These are phyloP conservation scores for Fragaria ananassa DNA, from an alignment of 306 rosid genomes.

Conservation along the genomic window DNA sequence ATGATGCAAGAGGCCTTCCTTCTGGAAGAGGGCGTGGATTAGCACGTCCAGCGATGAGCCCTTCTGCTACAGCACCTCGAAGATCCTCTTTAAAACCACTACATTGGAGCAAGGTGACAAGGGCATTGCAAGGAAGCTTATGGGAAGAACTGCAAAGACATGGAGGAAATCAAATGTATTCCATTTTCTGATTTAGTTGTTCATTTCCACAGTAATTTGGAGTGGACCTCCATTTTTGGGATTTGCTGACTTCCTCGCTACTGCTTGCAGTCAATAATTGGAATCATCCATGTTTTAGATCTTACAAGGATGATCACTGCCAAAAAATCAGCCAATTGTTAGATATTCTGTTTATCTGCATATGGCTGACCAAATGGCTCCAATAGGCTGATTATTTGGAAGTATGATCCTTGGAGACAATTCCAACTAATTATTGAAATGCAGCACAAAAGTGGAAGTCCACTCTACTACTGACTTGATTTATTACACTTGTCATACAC, in stretches of 20 bases:
- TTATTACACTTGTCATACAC: background rate
- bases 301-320: background rate
- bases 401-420: background rate
- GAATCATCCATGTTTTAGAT: background rate
- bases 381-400: background rate
- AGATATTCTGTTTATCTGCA: background rate
- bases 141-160: conserved; percentile 94
- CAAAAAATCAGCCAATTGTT: background rate
- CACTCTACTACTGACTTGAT: background rate
- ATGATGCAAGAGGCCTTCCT: conserved; percentile 43
- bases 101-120: conserved; percentile 95
- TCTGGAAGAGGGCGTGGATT: conserved; percentile 81
- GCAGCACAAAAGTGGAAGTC: background rate
- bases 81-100: conserved; percentile 84
- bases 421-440: background rate
- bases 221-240: conserved; percentile 6
- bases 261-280: background rate
- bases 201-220: background rate
- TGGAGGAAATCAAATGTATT: conserved; percentile 83
- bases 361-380: background rate
- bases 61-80: conserved; percentile 43
- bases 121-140: conserved; percentile 91
- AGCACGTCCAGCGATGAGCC: conserved; percentile 58
- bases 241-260: background rate
- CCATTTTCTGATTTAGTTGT: conserved; percentile 20